These are phyloP conservation scores for Xylaria bambusicola DNA, from an alignment of 495 filamentous ascomycete species.

Conservation along the genomic window DNA sequence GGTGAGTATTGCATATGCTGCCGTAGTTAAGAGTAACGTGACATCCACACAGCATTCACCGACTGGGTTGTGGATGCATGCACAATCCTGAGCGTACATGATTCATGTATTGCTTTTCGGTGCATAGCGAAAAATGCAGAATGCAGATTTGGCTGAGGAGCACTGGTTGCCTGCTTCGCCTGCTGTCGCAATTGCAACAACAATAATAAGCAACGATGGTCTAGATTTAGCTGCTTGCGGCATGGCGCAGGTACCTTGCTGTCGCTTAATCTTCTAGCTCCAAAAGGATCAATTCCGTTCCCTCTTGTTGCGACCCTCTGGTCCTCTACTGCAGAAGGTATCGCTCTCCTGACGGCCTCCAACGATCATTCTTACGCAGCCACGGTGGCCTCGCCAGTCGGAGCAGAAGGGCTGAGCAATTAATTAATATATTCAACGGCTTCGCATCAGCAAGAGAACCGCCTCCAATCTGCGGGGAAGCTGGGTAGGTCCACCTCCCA, in stretches of 20 bases:
- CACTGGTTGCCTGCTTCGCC: background rate
- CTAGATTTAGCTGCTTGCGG: constrained; percentile 17
- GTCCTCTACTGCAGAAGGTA: background rate
- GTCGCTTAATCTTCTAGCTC: constrained; percentile 2
- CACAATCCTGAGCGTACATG: background rate
- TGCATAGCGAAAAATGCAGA: constrained; percentile 9
- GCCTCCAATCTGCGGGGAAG: constrained; percentile 4
- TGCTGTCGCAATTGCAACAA: too few relatives aligned
- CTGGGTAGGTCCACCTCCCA: constrained; percentile 1
- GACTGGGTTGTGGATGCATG: background rate
- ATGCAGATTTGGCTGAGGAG: background rate
- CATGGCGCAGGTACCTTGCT: background rate
- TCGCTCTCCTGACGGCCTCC: constrained; percentile 1
- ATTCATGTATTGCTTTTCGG: constrained; percentile 14
- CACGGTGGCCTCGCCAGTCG: background rate
- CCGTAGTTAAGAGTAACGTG: constrained; percentile 11
- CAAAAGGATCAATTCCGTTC: background rate
- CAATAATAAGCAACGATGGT: background rate
- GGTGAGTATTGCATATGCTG: background rate
- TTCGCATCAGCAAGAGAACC: background rate
- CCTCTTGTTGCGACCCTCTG: background rate
- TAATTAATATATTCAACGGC: background rate
- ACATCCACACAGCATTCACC: constrained; percentile 1
- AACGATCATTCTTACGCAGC: background rate
- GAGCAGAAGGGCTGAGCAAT: background rate